These are phyloP conservation scores for Ganoderma multipileum DNA, from an alignment of 1,284 basidiomycete genomes.

Conservation along the genomic window DNA sequence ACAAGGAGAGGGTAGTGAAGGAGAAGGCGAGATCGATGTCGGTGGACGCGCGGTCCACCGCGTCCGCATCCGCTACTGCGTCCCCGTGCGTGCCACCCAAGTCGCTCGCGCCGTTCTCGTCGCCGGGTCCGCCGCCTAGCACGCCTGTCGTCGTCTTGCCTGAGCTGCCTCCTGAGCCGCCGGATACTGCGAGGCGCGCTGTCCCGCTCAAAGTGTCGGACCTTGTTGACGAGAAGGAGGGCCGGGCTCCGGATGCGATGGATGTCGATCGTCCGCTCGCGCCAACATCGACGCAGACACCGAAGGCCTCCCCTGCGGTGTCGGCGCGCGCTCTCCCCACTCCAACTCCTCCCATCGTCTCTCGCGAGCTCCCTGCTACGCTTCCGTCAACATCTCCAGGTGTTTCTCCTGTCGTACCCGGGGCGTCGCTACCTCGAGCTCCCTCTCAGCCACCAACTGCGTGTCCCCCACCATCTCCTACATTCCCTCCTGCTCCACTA, in stretches of 20 bases:
- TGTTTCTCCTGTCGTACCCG: neutral
- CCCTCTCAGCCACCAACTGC: neutral
- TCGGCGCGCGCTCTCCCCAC: neutral
- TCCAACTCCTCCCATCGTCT: neutral
- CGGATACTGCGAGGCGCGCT: neutral
- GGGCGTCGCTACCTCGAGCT: neutral
- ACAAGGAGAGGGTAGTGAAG: no score
- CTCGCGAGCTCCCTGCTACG: neutral
- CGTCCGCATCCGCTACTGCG: neutral
- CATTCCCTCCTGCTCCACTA: neutral
- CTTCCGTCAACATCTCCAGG: neutral
- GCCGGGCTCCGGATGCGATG: slow-evolving; percentile 2
- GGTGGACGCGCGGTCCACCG: slow-evolving; percentile 5
- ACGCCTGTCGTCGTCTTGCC: slow-evolving; percentile 9
- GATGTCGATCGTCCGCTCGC: slow-evolving; percentile 18
- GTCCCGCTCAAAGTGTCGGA: neutral
- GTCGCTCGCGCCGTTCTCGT: slow-evolving; percentile 13
- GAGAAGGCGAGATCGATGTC: slow-evolving; percentile 8
- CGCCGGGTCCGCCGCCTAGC: slow-evolving; percentile 1
- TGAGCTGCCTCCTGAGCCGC: slow-evolving; percentile 11
- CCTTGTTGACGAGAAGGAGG: neutral
- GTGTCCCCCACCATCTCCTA: neutral
- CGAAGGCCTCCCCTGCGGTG: neutral
- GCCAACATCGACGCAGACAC: neutral
- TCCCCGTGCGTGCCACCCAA: neutral